Base-by-base conservation (phyloP, 257 asterid genomes). In the Rauvolfia tetraphylla region DNA sequence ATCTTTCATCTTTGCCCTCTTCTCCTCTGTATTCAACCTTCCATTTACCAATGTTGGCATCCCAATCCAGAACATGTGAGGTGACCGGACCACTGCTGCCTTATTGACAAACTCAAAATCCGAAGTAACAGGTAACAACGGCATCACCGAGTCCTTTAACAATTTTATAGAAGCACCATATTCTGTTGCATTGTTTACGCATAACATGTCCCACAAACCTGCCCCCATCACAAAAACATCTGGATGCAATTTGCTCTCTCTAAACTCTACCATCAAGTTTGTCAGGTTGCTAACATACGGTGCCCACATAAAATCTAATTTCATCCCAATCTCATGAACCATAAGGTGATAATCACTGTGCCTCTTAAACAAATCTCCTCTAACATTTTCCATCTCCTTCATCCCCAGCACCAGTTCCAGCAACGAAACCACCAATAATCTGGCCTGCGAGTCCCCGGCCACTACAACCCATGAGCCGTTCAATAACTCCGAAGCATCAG, bases 201-300 rank as follows among this genome's bases (percentile, higher is more conserved):
- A 98, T 71, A 93, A 72, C 97, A 95, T 91, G 82, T 93, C 98
- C 99, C 98, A 95, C 74, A 95, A 83, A 67, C 98, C 99, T 0
- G 97, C 87, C 39, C 99, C 99, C 87, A 95, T 89, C 78, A 91
- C 87, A 74, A 95, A 69, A 66, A 95, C 92, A 87, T 95, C 98
- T 0, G 99, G 98, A 71, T 80, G 75, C 71, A 39, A 77, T 63
- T 76, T 85, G 33, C 82, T 86, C 70, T 75, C 82, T 81, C 84
- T 88, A 48, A 87, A 81, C 25, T 82, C 82, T 1, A 75, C 39
- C 86, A 85, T 72, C 78, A 88, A 72, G 51, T 84, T 84, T 8
- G 97, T 93, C 86, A 95, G 83, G 82, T 95, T 95, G 20, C 81
- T 79, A 57, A 88, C 88, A 76, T 87, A 90, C 0, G 96, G 98